Base-by-base conservation (phyloP, 2,329 filamentous ascomycete genomes). In the Bretziella fagacearum region DNA sequence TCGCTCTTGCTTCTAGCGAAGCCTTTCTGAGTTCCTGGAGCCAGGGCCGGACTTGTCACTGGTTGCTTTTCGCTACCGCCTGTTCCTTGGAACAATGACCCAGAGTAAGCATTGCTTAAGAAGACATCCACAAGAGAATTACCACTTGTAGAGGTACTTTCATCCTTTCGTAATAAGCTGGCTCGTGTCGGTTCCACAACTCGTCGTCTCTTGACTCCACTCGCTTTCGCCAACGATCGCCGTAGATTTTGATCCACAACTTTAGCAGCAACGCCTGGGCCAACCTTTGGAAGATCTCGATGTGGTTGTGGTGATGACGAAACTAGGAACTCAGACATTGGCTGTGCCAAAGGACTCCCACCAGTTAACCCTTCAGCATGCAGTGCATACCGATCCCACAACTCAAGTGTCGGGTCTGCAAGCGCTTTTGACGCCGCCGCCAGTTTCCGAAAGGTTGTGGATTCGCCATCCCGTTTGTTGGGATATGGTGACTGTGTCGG, bases 371-470 rank as follows among this genome's bases (percentile, higher is more conserved):
- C 45, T 27, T 69, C 64, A 56, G 67, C 22, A 53, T 51, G 63
- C 46, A 75, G 61, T 30, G 80, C 73, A 57, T 84, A 85, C 45
- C 80, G 76, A 54, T 81, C 82, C 83, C 83, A 89, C 2, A 87
- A 62, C 53, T 87, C 81, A 26, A 79, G 62, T 2, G 80, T 81
- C 30, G 83, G 79, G 55, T 87, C 81, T 26, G 77, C 71, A 53
- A 80, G 74, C 10, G 79, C 78, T 22, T 51, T 51, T 5, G 49
- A 51, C 10, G 49, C 49, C 13, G 49, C 49, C 17, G 49, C 49
- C 20, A 51, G 40, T 6, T 46, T 46, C 15, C 49, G 49, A 32
- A 51, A 51, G 5, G 49, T 51, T 7, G 49, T 29, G 4, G 49
- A 51, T 26, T 51, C 49, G 6, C 45, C 49, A 18, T 44, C 40